Evolutionary conservation across 2,329 filamentous ascomycete species (phyloP), one percentile per base, ranked within the genome.

Genomic region (Fusarium sp.): DNA sequence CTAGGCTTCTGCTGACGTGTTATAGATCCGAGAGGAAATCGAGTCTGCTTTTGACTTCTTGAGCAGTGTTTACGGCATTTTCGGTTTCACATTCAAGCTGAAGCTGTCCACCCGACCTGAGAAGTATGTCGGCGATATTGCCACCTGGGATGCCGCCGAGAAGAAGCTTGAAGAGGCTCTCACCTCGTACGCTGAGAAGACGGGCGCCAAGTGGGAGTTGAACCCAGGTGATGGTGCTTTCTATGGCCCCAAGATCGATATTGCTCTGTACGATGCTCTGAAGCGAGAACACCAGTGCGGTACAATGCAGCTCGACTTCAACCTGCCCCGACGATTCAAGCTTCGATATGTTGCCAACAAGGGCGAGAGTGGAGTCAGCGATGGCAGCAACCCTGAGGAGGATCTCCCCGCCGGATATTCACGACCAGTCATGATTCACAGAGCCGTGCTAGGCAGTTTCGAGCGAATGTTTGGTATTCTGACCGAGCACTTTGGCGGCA

Each of bases 181-280:
- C 48, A 88, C 96, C 70, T 86, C 90, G 67, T 98, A 98, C 80
- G 86, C 88, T 58, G 82, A 81, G 21, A 79, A 80, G 58, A 80
- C 80, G 35, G 88, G 91, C 63, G 86, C 89, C 33, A 84, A 89
- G 68, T 99, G 96, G 96, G 92, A 93, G 79, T 85, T 97, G 52
- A 97, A 98, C 81, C 92, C 93, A 63, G 96, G 95, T 59, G 96
- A 99, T 75, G 96, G 96, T 77, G 96, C 96, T 54, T 99, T 98
- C 83, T 99, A 99, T 80, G 96, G 96, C 3, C 96, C 96, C 52
- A 99, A 99, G 88, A 97, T 98, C 74, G 96, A 99, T 75, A 96
- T 99, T 77, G 97, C 93, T 66, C 94, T 99, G 76, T 91, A 90
- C 52, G 95, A 98, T 80, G 93, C 93, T 44, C 84, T 98, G 71